Conservation (phyloP, 768 basidiomycete genomes). For the Boletus patriciae region DNA sequence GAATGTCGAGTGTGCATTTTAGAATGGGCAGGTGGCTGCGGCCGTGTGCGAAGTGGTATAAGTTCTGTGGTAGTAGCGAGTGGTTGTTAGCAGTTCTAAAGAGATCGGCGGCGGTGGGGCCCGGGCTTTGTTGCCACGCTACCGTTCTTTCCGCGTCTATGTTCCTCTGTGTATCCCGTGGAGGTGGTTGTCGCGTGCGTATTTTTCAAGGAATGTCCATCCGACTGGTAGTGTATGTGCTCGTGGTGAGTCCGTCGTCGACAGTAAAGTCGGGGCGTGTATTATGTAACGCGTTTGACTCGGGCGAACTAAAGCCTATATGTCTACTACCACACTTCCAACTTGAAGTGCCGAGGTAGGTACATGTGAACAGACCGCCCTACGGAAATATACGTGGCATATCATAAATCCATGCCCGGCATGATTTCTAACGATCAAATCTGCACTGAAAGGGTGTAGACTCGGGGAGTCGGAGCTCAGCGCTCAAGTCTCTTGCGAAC, state of each 20-base stretch:
- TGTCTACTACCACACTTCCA: not conserved
- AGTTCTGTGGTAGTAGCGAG: slow-evolving; percentile 12
- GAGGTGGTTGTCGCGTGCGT: slow-evolving; percentile 9
- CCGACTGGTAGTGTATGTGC: slow-evolving; percentile 15
- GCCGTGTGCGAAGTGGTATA: slow-evolving; percentile 9
- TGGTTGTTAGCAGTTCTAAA: slow-evolving; percentile 9
- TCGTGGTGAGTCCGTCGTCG: slow-evolving; percentile 4
- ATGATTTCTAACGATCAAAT: not conserved
- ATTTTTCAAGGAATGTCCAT: slow-evolving; percentile 30
- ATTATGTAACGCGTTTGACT: slow-evolving; percentile 18
- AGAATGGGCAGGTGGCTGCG: not conserved
- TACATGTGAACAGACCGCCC: not conserved
- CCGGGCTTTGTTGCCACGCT: slow-evolving; percentile 6
- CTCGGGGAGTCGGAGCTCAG: not conserved
- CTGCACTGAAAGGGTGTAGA: not conserved
- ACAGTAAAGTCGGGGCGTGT: not conserved
- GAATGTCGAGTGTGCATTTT: slow-evolving; percentile 31
- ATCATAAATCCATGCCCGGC: not conserved
- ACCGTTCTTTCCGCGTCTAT: slow-evolving; percentile 3
- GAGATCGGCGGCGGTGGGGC: slow-evolving; percentile 11
- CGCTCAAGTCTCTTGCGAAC: not conserved
- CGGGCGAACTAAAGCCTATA: not conserved
- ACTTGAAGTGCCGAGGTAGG: not conserved
- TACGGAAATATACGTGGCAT: not conserved
- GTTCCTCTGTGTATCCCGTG: slow-evolving; percentile 1